Conservation (phyloP, 768 basidiomycete species). For the Scleroderma bovista region DNA sequence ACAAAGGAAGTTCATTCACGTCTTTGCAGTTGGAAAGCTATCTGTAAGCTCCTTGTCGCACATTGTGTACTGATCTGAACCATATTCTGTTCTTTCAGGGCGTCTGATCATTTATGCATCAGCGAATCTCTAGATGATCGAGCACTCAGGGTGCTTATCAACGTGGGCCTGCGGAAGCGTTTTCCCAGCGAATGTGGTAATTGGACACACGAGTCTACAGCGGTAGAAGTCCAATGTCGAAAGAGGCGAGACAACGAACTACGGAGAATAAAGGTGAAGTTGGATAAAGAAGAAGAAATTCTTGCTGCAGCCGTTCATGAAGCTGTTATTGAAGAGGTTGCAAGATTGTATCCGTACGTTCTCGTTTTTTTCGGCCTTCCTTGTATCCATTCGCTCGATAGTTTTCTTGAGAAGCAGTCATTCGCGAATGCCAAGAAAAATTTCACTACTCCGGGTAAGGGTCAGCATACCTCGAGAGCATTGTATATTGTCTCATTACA, state of each 20-base stretch:
- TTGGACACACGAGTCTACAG: constrained; percentile 16
- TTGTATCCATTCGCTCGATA: background rate
- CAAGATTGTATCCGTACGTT: constrained; percentile 22
- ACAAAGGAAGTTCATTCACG: constrained; percentile 1
- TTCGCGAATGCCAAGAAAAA: constrained; percentile 3
- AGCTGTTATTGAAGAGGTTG: constrained; percentile 17
- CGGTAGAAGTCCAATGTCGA: background rate
- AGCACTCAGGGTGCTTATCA: constrained; percentile 22
- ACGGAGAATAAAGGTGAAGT: background rate
- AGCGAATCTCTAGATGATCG: constrained; percentile 19
- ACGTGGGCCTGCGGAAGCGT: constrained; percentile 24
- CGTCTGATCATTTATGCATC: constrained; percentile 18
- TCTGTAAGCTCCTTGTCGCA: constrained; percentile 8
- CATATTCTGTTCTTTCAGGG: constrained; percentile 9
- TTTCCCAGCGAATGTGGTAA: constrained; percentile 15
- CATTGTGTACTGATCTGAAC: background rate
- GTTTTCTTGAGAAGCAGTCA: constrained; percentile 10
- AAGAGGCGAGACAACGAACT: background rate
- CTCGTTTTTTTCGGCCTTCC: background rate
- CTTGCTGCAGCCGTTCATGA: constrained; percentile 15
- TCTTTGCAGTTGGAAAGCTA: constrained; percentile 7
- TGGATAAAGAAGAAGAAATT: constrained; percentile 4
- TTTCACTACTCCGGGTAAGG: background rate
- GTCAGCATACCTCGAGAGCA: background rate
- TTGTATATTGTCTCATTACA: background rate